Base-by-base conservation (phyloP, 2,329 filamentous ascomycete genomes). In the Aspergillus costaricaensis region DNA sequence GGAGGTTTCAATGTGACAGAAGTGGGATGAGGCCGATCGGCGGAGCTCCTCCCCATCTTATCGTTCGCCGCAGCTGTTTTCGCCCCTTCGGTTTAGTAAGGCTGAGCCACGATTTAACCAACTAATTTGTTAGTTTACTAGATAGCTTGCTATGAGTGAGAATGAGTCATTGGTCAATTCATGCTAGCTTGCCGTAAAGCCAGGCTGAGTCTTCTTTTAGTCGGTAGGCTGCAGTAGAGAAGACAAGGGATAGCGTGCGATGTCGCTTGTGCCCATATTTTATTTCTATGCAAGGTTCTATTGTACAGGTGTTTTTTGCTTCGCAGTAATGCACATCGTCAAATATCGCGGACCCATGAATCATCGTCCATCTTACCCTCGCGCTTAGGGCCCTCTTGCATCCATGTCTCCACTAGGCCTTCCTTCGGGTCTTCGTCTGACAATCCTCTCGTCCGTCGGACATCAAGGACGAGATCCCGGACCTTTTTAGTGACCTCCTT, bases 371-470 rank as follows among this genome's bases (percentile, higher is more conserved):
- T 87, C 65, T 79, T 81, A 2, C 86, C 86, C 65, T 85, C 83
- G 36, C 76, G 72, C 62, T 80, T 80, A 0, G 74, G 74, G 0
- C 85, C 85, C 69, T 86, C 86, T 64, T 78, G 76, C 38, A 84
- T 80, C 89, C 91, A 98, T 1, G 92, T 96, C 76, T 94, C 91
- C 0, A 90, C 91, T 27, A 93, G 77, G 8, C 87, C 89, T 51
- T 88, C 84, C 66, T 90, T 88, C 0, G 90, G 88, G 67, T 96
- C 91, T 67, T 96, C 89, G 61, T 96, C 92, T 0, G 90, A 85
- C 63, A 90, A 86, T 1, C 92, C 93, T 60, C 90, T 79, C 48
- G 83, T 83, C 65, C 86, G 82, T 63, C 94, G 84, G 21, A 98
- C 83, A 69, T 91, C 91, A 55, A 94, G 77, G 2, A 99, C 89